phyloP scores from a whole-genome alignment of 257 asterid genomes.

The Lycium ferocissimum region DNA sequence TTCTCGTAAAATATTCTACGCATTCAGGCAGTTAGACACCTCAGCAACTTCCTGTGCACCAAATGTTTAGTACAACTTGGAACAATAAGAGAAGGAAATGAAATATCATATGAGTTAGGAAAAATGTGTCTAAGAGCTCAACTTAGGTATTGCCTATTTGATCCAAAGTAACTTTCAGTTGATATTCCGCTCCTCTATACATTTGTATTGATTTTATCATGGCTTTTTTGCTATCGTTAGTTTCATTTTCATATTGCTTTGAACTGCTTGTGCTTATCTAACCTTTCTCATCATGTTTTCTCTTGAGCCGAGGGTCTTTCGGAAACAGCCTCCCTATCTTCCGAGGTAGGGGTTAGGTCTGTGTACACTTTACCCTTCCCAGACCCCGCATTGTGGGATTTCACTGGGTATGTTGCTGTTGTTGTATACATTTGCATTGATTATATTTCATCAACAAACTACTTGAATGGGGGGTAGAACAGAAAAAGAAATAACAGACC shows the following conservation, averaged over 20 bases:
- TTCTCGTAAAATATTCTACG: not conserved
- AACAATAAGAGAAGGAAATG: not conserved
- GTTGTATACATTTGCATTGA: not conserved
- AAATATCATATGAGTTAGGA: not conserved
- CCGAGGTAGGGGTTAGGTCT: too few relatives aligned
- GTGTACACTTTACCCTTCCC: too few relatives aligned
- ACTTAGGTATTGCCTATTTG: conserved; percentile 18
- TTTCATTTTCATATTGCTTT: too few relatives aligned
- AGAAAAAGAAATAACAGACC: not conserved
- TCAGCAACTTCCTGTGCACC: conserved; percentile 11
- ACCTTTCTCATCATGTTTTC: too few relatives aligned
- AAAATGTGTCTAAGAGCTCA: conserved; percentile 15
- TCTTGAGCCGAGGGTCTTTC: too few relatives aligned
- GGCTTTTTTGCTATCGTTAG: too few relatives aligned
- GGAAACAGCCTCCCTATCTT: too few relatives aligned
- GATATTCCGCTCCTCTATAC: not conserved
- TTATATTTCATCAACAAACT: not conserved
- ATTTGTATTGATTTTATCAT: not conserved
- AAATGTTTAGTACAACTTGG: conserved; percentile 7
- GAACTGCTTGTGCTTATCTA: too few relatives aligned
- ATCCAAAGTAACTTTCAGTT: conserved; percentile 24
- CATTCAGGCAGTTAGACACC: conserved; percentile 20
- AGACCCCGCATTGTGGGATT: too few relatives aligned
- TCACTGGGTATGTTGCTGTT: too few relatives aligned
- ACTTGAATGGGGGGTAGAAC: conserved; percentile 1